Percentiles rank a stretch among this genome's conserved stretches.
Conservation (phyloP, 331 rosid genomes). For the Acacia concinna region DNA sequence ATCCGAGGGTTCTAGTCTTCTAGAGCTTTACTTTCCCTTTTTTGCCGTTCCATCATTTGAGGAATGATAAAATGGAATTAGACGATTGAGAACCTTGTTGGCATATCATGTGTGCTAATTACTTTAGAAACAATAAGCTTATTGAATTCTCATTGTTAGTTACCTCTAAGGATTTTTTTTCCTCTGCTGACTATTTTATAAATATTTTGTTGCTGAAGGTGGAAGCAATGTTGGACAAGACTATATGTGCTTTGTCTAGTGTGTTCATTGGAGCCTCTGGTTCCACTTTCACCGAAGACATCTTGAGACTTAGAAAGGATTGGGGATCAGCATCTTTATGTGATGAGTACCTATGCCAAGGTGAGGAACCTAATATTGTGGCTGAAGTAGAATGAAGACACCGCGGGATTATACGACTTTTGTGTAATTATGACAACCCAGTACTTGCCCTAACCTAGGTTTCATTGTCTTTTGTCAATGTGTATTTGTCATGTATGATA, state of each 20-base stretch:
- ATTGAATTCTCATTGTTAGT: background rate
- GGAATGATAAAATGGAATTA: background rate
- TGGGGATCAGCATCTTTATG: constrained; percentile 91
- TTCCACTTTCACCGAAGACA: constrained; percentile 96
- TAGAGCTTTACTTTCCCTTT: background rate
- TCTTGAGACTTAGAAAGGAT: constrained; percentile 84
- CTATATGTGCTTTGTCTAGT: constrained; percentile 85
- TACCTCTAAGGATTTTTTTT: background rate
- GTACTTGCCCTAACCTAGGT: constrained; percentile 10
- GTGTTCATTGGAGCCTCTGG: constrained; percentile 97
- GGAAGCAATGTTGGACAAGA: constrained; percentile 98
- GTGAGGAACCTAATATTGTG: constrained; percentile 80
- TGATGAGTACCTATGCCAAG: constrained; percentile 94
- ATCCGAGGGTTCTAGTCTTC: background rate
- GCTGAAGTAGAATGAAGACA: constrained; percentile 63
- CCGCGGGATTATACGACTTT: constrained; percentile 13
- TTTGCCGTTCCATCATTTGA: background rate
- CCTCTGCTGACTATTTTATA: constrained; percentile 8
- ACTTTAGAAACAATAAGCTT: background rate
- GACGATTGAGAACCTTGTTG: background rate
- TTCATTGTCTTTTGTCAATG: constrained; percentile 31
- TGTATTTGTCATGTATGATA: constrained; percentile 48
- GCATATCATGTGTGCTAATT: constrained; percentile 6
- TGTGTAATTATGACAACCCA: background rate
- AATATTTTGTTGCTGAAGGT: constrained; percentile 53